Base-by-base conservation (phyloP, 2,329 filamentous ascomycete genomes). In the Colletotrichum sp. region DNA sequence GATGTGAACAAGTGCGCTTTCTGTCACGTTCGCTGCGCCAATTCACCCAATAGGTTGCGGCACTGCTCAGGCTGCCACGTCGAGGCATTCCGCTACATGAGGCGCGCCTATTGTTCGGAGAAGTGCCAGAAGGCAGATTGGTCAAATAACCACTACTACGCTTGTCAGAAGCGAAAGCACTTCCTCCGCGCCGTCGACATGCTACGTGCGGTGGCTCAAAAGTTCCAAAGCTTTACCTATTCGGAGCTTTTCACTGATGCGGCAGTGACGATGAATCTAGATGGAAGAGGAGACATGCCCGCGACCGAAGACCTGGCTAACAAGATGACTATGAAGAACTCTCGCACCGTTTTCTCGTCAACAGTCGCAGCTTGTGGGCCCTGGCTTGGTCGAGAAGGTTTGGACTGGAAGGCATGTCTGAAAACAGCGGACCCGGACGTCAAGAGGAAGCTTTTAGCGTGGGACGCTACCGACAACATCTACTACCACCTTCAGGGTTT, bases 171-270 rank as follows among this genome's bases (percentile, higher is more conserved):
- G n/a, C 71, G 62, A 39, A 62, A 60, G 8, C 66, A 59, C 52
- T 77, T 78, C 36, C 55, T 77, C 64, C 77, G 75, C n/a, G 75
- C 70, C 26, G 55, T 60, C 16, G 65, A 34, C 32, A 55, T 77
- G 8, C 10, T 78, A n/a, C 34, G 49, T 5, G 34, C 15, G 44
- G 30, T 78, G 39, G 59, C 59, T 16, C n/a, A 44, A n/a, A 72
- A 57, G 57, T 78, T 66, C 64, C 65, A 71, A 55, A 55, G 55
- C 8, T 52, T 59, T 8, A 77, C 75, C 3, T 78, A 71, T 55
- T 71, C 68, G 8, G 68, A 64, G 36, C 24, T 60, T 10, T 26
- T 39, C 6, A 30, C 52, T 21, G 70, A 64, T 21, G 67, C 70
- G 7, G 32, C 26, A 10, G 32, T 59, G 28, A 52, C 74, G 57